Evolutionary conservation across 108 stramenopile genomes (phyloP), one percentile per base, ranked within the genome.

Genomic region (Skeletonema potamos): DNA sequence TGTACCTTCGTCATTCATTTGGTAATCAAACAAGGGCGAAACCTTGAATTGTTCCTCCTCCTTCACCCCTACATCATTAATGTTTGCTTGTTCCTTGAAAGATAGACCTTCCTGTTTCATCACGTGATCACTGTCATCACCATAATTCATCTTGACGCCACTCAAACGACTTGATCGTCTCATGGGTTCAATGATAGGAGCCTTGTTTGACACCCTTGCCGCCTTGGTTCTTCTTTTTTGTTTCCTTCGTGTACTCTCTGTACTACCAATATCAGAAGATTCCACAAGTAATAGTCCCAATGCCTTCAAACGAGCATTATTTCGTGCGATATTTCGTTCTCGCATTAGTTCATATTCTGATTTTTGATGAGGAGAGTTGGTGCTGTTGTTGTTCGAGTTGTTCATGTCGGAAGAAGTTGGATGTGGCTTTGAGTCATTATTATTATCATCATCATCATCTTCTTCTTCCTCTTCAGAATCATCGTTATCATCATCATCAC

Each of bases 261-360:
- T 6, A 17, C 20, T 17, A 32, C 10, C 30, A 43, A 9, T 13
- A 36, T 28, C 39, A 64, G 34, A 43, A 11, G 37, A 4, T 10
- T 24, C 64, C 12, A 29, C 46, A 1, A 74, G 24, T 34, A 82
- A 27, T 34, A 82, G 29, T 32, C 81, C 81, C 58, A 82, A 20
- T 0, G 51, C 48, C 15, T 60, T 60, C 1, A 82, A 44, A 22
- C 81, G 76, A 6, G 61, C 73, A 17, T 77, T 59, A 29, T 82
- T 82, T 15, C 81, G 34, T 22, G 54, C 72, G 20, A 82, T 82
- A 51, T 82, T 82, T n/a, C 72, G 57, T 29, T 77, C 76, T 7
- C 81, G 76, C 1, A 82, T 17, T 5, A 82, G 60, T 41, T 82
- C 76, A 20, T 82, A 82, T 22, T 66, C 81, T 7, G 81, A 82